Evolutionary conservation across 2,329 filamentous ascomycete genomes (phyloP).

Genomic region (Trichoderma aggressivum): DNA sequence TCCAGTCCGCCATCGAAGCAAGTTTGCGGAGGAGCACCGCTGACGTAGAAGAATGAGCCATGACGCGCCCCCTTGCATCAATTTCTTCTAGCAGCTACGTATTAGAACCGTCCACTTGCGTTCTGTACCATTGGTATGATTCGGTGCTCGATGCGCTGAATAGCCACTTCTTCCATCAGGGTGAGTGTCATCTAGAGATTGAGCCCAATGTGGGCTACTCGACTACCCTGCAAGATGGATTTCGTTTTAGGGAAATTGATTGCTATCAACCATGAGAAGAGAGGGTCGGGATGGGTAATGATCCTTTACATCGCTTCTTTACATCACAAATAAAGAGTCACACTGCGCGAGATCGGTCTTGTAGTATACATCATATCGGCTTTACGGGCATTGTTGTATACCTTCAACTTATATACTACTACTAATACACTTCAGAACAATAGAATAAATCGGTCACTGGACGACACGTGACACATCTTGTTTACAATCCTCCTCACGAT

Average conservation of each 20-base stretch:
- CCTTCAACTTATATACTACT: not conserved
- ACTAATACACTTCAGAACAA: not conserved
- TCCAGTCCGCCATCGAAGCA: not conserved
- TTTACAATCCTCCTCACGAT: not conserved
- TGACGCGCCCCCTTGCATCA: not conserved
- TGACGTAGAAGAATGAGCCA: not conserved
- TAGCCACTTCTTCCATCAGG: too few species aligned
- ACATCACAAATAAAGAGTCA: too few species aligned
- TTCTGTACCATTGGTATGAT: not conserved
- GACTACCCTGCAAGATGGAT: too few species aligned
- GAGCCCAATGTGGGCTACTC: too few species aligned
- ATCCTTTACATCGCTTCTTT: too few species aligned
- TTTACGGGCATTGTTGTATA: not conserved
- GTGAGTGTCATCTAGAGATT: not conserved
- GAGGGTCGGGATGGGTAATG: too few species aligned
- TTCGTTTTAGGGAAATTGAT: too few species aligned
- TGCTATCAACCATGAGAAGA: too few species aligned
- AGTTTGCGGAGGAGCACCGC: not conserved
- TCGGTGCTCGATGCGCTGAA: too few species aligned
- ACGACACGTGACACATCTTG: not conserved
- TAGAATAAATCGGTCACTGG: not conserved
- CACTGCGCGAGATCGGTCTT: not conserved
- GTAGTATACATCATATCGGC: not conserved
- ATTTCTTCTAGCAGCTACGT: not conserved
- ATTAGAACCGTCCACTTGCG: not conserved